phyloP scores from a whole-genome alignment of 2,329 filamentous ascomycete genomes.

The Cadophora gregata region DNA sequence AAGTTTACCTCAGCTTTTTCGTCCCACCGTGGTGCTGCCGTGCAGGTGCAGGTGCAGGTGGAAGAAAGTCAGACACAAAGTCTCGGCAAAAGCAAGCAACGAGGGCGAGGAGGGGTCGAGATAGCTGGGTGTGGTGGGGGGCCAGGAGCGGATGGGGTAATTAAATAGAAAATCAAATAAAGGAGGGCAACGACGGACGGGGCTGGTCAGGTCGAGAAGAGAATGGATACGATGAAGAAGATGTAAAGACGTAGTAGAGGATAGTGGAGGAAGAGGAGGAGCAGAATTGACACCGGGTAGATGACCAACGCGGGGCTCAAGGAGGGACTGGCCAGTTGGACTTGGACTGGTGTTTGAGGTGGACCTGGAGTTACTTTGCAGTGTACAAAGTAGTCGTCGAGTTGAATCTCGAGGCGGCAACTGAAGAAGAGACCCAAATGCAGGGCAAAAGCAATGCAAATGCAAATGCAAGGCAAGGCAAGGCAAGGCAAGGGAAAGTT shows the following conservation, averaged over 20 bases:
- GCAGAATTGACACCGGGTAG: not conserved
- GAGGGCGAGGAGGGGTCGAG: slow-evolving; percentile 6
- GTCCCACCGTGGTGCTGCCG: not conserved
- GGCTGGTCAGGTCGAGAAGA: not conserved
- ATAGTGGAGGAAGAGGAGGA: not conserved
- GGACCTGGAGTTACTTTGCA: not conserved
- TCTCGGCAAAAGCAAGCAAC: slow-evolving; percentile 15
- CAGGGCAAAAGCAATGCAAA: not conserved
- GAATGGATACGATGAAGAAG: not conserved
- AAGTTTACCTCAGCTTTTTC: not conserved
- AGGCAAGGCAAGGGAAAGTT: not conserved
- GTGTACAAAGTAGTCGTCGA: not conserved
- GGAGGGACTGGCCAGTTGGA: slow-evolving; percentile 1
- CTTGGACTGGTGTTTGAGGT: not conserved
- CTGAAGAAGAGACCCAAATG: not conserved
- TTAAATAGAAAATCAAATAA: slow-evolving; percentile 3
- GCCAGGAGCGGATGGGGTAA: not conserved
- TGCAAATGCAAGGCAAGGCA: too few species aligned
- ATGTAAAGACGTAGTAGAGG: not conserved
- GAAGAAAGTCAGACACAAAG: not conserved
- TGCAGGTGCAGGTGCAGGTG: slow-evolving; percentile 2
- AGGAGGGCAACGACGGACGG: not conserved
- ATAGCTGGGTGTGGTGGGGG: slow-evolving; percentile 3
- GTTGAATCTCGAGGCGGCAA: not conserved
- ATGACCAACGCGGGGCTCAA: slow-evolving; percentile 10